Base-by-base conservation (phyloP, 2,329 filamentous ascomycete genomes). In the Phialocephala subalpina region DNA sequence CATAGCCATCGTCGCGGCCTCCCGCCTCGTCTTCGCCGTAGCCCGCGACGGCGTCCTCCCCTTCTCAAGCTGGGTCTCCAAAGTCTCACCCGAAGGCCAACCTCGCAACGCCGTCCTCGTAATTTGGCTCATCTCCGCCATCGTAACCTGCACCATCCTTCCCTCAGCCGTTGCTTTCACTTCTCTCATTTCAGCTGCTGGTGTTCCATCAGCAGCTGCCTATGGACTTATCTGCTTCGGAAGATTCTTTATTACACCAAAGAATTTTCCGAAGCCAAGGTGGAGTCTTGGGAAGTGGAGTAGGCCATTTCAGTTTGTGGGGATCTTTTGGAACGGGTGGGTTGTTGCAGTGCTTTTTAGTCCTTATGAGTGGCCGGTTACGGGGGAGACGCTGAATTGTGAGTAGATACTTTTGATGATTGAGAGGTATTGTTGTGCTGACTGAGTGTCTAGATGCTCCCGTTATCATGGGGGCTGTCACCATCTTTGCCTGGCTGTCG, bases 21-120 rank as follows among this genome's bases (percentile, higher is more conserved):
- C 86, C 3, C 82, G 86, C n/a, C 80, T 88, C 2, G 85, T 89
- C 67, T 88, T 87, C 73, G 86, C 86, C 57, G 84, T 88, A 1
- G 86, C 86, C 22, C 80, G 86, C 40, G 86, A 89, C 67, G 86
- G 86, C 33, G 86, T 88, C 25, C 79, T 88, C 2, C 86, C 86
- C 0, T 88, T 83, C 77, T 87, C 85, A 0, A 70, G 80, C 57
- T 88, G 86, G 86, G 86, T 88, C 20, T 83, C 85, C 7, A 74
- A 78, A 25, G 85, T 88, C 1, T 79, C 78, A 1, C 76, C 80
- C 4, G 78, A 82, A 57, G 86, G 85, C 55, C 85, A 88, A 69
- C 86, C 86, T 0, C 82, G 81, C n/a, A 88, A 88, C 69, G 86
- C 86, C 7, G 82, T 88, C 52, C 81, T 86, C 20, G 84, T 88